A percentile compares a stretch with the other conserved stretches of the same genome.
Evolutionary conservation across 176 grass and related monocot genomes (phyloP).

Genomic region (Cenchrus fungigraminus): DNA sequence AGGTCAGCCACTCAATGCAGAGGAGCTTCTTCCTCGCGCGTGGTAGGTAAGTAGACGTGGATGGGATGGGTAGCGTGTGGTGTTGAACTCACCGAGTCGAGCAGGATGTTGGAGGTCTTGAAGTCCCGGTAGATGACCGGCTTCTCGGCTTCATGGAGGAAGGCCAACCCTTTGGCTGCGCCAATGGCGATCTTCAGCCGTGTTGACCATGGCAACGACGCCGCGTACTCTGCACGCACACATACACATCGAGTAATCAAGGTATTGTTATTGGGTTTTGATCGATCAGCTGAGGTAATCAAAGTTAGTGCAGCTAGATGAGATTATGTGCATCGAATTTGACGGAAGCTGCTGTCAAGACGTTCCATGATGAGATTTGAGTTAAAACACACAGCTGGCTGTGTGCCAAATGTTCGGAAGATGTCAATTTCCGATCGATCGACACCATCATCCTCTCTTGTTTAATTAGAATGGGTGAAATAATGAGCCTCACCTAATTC

Average conservation of each 20-base stretch:
- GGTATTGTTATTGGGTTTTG: background rate
- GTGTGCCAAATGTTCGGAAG: constrained; percentile 7
- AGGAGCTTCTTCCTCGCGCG: too few species aligned
- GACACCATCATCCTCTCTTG: background rate
- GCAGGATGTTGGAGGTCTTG: constrained; percentile 95
- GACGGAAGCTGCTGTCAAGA: background rate
- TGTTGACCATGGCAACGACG: constrained; percentile 87
- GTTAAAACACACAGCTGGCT: background rate
- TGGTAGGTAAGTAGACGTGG: too few species aligned
- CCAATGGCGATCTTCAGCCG: constrained; percentile 88
- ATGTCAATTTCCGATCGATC: background rate
- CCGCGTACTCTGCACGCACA: constrained; percentile 53
- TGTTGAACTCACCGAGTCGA: constrained; percentile 62
- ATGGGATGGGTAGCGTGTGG: background rate
- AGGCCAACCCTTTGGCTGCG: constrained; percentile 79
- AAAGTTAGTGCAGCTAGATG: background rate
- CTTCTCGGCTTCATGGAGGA: constrained; percentile 90
- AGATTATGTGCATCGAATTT: background rate
- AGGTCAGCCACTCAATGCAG: too few species aligned
- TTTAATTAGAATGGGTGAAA: background rate
- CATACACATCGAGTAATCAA: too few species aligned
- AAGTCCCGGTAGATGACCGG: constrained; percentile 97
- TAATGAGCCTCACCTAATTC: constrained; percentile 9
- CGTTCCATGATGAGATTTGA: background rate
- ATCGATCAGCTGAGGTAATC: constrained; percentile 28